Evolutionary conservation across 306 rosid species (phyloP).

Genomic region (Parietaria judaica): DNA sequence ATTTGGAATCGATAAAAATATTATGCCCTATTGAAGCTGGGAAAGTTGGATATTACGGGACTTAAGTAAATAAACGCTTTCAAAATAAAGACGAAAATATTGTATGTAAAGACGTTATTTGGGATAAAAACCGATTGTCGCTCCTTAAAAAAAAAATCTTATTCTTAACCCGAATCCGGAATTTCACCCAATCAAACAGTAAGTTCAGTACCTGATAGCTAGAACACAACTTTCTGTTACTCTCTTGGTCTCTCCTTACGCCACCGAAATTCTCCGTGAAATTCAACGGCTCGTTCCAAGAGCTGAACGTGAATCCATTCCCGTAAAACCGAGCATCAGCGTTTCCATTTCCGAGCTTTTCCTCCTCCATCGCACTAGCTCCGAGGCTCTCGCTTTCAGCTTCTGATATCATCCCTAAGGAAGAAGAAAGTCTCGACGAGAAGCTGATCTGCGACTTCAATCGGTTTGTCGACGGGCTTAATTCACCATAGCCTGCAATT

Average conservation of each 20-base stretch:
- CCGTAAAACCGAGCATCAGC: slow-evolving; percentile 31
- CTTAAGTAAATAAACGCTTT: too few species aligned
- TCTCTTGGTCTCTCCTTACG: slow-evolving; percentile 45
- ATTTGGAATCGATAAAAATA: too few species aligned
- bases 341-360: slow-evolving; percentile 26
- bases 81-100: too few species aligned
- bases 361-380: slow-evolving; percentile 32
- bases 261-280: slow-evolving; percentile 34
- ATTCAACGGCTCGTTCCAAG: slow-evolving; percentile 53
- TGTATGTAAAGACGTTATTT: too few species aligned
- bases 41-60: too few species aligned
- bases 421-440: slow-evolving; percentile 40
- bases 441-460: slow-evolving; percentile 53
- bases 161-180: background rate
- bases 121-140: background rate
- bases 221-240: slow-evolving; percentile 37
- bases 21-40: too few species aligned
- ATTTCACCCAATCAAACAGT: background rate
- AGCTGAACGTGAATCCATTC: slow-evolving; percentile 41
- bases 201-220: slow-evolving; percentile 40
- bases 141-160: background rate
- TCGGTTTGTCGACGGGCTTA: slow-evolving; percentile 38
- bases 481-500: slow-evolving; percentile 45
- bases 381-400: slow-evolving; percentile 39
- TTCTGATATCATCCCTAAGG: slow-evolving; percentile 57